Conservation (phyloP, 2,329 filamentous ascomycete genomes). For the Talaromyces sp. region DNA sequence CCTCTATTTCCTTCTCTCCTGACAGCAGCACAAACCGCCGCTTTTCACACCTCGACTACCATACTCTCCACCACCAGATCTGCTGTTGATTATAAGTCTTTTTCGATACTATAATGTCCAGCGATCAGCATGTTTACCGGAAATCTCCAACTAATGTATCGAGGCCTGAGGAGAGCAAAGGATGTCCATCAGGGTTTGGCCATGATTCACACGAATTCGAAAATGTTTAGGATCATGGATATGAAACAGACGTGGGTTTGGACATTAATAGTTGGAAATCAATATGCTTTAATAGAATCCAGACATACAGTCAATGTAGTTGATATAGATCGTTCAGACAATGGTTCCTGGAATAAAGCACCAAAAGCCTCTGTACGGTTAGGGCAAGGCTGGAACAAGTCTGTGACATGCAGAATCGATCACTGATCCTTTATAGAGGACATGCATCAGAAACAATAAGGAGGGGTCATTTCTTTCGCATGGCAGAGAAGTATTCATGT, state of each 20-base stretch:
- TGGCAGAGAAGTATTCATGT: too few relatives aligned
- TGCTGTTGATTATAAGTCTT: not conserved
- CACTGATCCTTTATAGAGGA: too few relatives aligned
- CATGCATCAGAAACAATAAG: too few relatives aligned
- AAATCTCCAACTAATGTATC: not conserved
- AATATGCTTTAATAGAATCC: not conserved
- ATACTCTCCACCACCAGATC: too few relatives aligned
- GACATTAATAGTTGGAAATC: not conserved
- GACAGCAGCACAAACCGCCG: too few relatives aligned
- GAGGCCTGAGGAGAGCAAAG: not conserved
- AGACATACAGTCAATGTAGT: not conserved
- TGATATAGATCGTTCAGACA: not conserved
- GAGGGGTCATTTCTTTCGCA: slow-evolving; percentile 15
- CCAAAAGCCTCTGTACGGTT: too few relatives aligned
- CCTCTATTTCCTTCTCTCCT: too few relatives aligned
- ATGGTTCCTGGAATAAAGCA: not conserved
- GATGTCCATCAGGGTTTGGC: not conserved
- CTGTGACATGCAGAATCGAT: too few relatives aligned
- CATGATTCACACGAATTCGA: not conserved
- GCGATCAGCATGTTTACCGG: not conserved
- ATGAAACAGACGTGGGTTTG: not conserved
- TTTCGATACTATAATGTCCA: not conserved
- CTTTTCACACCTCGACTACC: too few relatives aligned
- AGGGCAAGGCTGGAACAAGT: not conserved
- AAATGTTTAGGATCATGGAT: not conserved